phyloP scores from a whole-genome alignment of 2,329 filamentous ascomycete species.

The Aspergillus chevalieri region DNA sequence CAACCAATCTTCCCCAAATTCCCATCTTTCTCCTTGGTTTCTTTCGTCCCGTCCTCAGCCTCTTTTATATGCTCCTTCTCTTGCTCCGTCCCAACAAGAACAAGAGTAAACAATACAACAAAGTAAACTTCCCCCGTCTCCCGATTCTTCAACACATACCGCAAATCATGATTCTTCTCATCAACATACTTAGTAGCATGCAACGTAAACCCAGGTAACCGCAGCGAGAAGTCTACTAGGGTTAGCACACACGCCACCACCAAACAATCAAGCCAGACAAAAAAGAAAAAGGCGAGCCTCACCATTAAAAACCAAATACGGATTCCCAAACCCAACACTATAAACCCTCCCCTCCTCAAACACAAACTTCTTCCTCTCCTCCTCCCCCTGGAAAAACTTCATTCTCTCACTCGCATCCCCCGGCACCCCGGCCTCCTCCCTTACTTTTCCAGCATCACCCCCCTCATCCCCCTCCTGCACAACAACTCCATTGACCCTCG shows the following conservation, averaged over 20 bases:
- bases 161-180: slow-evolving; percentile 73
- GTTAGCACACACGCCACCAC: background rate
- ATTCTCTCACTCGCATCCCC: slow-evolving; percentile 49
- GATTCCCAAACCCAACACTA: slow-evolving; percentile 75
- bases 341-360: slow-evolving; percentile 60
- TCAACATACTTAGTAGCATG: slow-evolving; percentile 36
- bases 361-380: slow-evolving; percentile 50
- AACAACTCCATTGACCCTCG: slow-evolving; percentile 44
- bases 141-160: slow-evolving; percentile 85
- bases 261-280: background rate
- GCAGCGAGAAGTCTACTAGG: slow-evolving; percentile 31
- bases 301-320: slow-evolving; percentile 81
- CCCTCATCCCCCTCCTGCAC: slow-evolving; percentile 63
- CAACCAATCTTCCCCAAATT: slow-evolving; percentile 20
- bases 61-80: slow-evolving; percentile 13
- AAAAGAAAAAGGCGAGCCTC: slow-evolving; percentile 1
- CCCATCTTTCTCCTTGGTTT: slow-evolving; percentile 4
- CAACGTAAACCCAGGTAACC: slow-evolving; percentile 31
- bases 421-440: slow-evolving; percentile 49
- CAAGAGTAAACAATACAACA: slow-evolving; percentile 71
- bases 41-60: slow-evolving; percentile 2
- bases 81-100: slow-evolving; percentile 38
- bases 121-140: slow-evolving; percentile 68
- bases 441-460: slow-evolving; percentile 39
- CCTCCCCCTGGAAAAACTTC: slow-evolving; percentile 55